Evolutionary conservation across 2,329 filamentous ascomycete genomes (phyloP), one percentile per base, ranked within the genome.

Genomic region (Fusarium sp.): DNA sequence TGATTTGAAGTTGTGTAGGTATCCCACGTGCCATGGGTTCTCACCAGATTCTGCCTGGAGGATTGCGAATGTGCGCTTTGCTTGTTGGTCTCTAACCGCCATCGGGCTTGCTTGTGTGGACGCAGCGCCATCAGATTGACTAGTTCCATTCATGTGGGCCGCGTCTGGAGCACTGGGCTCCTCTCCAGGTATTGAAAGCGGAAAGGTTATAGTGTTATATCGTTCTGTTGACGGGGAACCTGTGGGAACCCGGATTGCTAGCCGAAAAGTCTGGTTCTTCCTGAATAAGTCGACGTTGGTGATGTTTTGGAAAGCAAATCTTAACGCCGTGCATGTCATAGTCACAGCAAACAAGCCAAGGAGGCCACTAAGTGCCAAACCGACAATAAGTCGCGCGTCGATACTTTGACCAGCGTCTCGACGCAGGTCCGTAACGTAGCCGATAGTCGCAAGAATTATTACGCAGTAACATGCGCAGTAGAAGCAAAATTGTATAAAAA

Each of bases 271-370:
- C 63, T 87, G 89, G 20, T 81, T 84, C 65, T 84, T 86, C 57
- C 84, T 86, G 26, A 97, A 83, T 60, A 90, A 88, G 77, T 99
- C 96, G 61, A 99, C 91, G 20, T 93, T 97, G 2, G 94, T 97
- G 46, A 90, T 85, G 75, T 98, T 98, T 54, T 86, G 81, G 46
- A 91, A 80, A 38, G 91, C 86, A 73, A 93, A 90, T 67, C 91
- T 88, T 38, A 91, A 76, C 6, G 92, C 92, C 46, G 90, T 94
- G 38, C 86, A 75, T 4, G 90, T 86, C 94, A 98, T 97, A 55
- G 90, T 88, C 23, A 86, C 83, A 1, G 91, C 85, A 78, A 98
- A 98, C n/a, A 97, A 78, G 38, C 88, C 88, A 74, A 98, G 97
- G 59, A 97, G 84, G 15, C 83, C 86, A 28, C 87, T 84, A 68